These are phyloP conservation scores for Solanum pinnatisectum DNA, from an alignment of 257 asterid species.

Conservation along the genomic window DNA sequence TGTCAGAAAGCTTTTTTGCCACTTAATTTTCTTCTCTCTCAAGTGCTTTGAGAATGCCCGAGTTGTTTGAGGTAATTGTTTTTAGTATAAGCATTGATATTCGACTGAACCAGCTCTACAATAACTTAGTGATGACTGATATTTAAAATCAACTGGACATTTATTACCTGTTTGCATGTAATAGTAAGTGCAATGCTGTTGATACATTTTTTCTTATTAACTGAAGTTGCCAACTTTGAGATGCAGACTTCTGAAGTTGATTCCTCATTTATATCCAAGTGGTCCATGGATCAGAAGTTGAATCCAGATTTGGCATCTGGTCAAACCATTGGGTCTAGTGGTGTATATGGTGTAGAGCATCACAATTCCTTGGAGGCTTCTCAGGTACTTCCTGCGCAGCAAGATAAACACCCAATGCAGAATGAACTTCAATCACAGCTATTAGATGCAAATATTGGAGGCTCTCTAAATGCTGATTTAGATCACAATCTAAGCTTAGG, in stretches of 20 bases:
- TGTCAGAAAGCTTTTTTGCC: neutral
- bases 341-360: slow-evolving; percentile 24
- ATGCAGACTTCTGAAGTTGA: slow-evolving; percentile 42
- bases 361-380: slow-evolving; percentile 19
- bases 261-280: slow-evolving; percentile 25
- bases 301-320: slow-evolving; percentile 25
- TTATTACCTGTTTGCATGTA: neutral
- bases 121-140: neutral
- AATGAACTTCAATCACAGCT: slow-evolving; percentile 29
- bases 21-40: neutral
- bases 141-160: neutral
- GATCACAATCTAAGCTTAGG: slow-evolving; percentile 29
- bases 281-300: slow-evolving; percentile 42
- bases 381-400: slow-evolving; percentile 25
- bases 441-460: slow-evolving; percentile 23
- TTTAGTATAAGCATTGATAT: neutral
- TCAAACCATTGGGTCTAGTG: slow-evolving; percentile 28
- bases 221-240: slow-evolving; percentile 5
- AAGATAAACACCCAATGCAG: slow-evolving; percentile 23
- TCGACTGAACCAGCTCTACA: neutral
- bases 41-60: neutral
- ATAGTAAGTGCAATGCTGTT: neutral
- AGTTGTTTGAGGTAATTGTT: neutral
- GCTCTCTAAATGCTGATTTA: slow-evolving; percentile 24
- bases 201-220: neutral